These are phyloP conservation scores for Chytriomyces hyalinus DNA, from an alignment of 192 early-diverging fungal genomes.

Conservation along the genomic window DNA sequence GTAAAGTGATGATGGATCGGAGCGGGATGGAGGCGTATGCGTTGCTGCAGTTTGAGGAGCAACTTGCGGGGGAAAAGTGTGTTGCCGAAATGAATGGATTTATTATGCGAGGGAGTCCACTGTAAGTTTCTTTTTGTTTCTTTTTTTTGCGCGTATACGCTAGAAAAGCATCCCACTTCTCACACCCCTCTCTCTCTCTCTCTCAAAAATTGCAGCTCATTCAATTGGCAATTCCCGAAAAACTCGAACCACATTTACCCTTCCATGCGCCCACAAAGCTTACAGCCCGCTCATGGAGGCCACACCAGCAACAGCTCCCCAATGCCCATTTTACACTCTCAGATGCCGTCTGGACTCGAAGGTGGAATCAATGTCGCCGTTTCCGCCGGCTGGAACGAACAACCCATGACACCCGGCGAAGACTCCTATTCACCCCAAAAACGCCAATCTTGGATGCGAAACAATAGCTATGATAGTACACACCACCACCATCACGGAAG, in stretches of 20 bases:
- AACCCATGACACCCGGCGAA: slow-evolving; percentile 10
- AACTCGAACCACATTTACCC: slow-evolving; percentile 58
- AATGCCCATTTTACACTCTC: neutral
- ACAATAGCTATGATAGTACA: neutral
- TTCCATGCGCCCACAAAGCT: slow-evolving; percentile 17
- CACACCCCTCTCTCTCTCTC: neutral
- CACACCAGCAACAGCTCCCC: neutral
- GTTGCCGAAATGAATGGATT: slow-evolving; percentile 50
- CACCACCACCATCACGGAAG: neutral
- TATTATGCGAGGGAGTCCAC: slow-evolving; percentile 38
- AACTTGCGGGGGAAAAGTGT: slow-evolving; percentile 53
- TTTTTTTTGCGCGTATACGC: neutral
- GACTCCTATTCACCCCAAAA: neutral
- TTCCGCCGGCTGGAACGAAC: slow-evolving; percentile 30
- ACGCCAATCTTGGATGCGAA: neutral
- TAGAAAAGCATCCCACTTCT: slow-evolving; percentile 2
- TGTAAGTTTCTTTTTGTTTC: slow-evolving; percentile 36
- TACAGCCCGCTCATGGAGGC: neutral
- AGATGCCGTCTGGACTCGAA: slow-evolving; percentile 32
- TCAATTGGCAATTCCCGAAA: slow-evolving; percentile 55
- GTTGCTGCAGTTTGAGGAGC: slow-evolving; percentile 59
- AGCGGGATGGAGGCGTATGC: slow-evolving; percentile 52
- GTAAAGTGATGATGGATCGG: slow-evolving; percentile 60
- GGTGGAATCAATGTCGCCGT: slow-evolving; percentile 30
- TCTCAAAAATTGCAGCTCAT: slow-evolving; percentile 26